These are phyloP conservation scores for Zelopaecilomyces penicillatus DNA, from an alignment of 2,329 filamentous ascomycete genomes.

Conservation along the genomic window DNA sequence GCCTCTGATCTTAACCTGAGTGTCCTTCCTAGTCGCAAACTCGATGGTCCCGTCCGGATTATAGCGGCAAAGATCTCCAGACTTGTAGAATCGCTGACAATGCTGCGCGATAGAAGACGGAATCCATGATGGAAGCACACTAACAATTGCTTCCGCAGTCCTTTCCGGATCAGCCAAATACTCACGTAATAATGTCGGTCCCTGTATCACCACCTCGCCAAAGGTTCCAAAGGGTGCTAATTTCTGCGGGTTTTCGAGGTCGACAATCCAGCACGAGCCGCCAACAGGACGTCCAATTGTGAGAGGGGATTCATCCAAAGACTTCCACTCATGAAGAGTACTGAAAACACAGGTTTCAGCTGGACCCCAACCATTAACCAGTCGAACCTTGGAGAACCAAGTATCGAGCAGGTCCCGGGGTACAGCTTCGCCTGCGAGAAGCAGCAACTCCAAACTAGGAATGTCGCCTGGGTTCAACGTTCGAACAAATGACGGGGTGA, in stretches of 20 bases:
- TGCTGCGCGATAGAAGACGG: not conserved
- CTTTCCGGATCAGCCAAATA: slow-evolving; percentile 23
- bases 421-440: slow-evolving; percentile 11
- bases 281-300: slow-evolving; percentile 7
- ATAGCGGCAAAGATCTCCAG: slow-evolving; percentile 12
- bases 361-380: slow-evolving; percentile 15
- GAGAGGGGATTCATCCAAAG: slow-evolving; percentile 3
- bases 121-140: slow-evolving; percentile 1
- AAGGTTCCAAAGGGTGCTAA: slow-evolving; percentile 6
- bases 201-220: slow-evolving; percentile 12
- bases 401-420: slow-evolving; percentile 7
- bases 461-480: slow-evolving; percentile 8
- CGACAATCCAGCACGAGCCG: slow-evolving; percentile 7
- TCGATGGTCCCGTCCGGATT: slow-evolving; percentile 12
- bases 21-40: slow-evolving; percentile 14
- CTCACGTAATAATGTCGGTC: slow-evolving; percentile 34
- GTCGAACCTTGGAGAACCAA: slow-evolving; percentile 8
- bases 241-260: slow-evolving; percentile 3
- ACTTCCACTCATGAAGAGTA: slow-evolving; percentile 9
- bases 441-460: slow-evolving; percentile 7
- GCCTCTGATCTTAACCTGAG: slow-evolving; percentile 15
- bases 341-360: slow-evolving; percentile 10
- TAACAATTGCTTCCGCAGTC: slow-evolving; percentile 4
- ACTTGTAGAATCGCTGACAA: slow-evolving; percentile 10
- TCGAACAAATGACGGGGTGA: slow-evolving; percentile 11